Conservation (phyloP, 805 yeast species). For the Yarrowia keelungensis region DNA sequence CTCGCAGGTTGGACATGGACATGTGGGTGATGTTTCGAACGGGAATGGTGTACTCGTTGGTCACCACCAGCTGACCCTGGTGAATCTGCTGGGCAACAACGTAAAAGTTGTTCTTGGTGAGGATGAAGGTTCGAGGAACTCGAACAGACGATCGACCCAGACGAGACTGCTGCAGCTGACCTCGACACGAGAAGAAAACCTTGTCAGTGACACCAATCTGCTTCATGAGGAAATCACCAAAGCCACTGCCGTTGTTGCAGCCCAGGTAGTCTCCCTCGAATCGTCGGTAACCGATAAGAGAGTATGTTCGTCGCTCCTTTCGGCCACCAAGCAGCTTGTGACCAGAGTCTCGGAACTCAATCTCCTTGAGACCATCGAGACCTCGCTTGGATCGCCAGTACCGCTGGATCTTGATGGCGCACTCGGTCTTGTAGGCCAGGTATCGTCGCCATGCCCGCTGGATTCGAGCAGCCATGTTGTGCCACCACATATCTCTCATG, state of each 20-base stretch:
- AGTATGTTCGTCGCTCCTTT: conserved; percentile 89
- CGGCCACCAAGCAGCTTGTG: conserved; percentile 69
- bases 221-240: conserved; percentile 75
- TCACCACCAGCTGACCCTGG: conserved; percentile 64
- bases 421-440: conserved; percentile 78
- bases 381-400: conserved; percentile 82
- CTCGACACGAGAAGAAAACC: conserved; percentile 79
- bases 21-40: conserved; percentile 65
- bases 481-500: conserved; percentile 97
- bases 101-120: conserved; percentile 68
- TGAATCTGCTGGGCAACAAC: conserved; percentile 76
- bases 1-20: conserved; percentile 77
- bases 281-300: conserved; percentile 84
- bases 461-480: conserved; percentile 95
- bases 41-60: conserved; percentile 68
- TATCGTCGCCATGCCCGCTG: conserved; percentile 96
- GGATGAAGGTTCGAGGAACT: conserved; percentile 71
- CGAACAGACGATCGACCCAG: conserved; percentile 92
- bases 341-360: conserved; percentile 86
- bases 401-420: conserved; percentile 81
- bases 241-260: conserved; percentile 77
- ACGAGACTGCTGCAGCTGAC: conserved; percentile 81
- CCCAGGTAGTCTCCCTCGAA: conserved; percentile 94
- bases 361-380: conserved; percentile 70
- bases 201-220: conserved; percentile 71